Evolutionary conservation across 169 alveolate species (phyloP), one percentile per base, ranked within the genome.

Genomic region (Eimeria zaria): DNA sequence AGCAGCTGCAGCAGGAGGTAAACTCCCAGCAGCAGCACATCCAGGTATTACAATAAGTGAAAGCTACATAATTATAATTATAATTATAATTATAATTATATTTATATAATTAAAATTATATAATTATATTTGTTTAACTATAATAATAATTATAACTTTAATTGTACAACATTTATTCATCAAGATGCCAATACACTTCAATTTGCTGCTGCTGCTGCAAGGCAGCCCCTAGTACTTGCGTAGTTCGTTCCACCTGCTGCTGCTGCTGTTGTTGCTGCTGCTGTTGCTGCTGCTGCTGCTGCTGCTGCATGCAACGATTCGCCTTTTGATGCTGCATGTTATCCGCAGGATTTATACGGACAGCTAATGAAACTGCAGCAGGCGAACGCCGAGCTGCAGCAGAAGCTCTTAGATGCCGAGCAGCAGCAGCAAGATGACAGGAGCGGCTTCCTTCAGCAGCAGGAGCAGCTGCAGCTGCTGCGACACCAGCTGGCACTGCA

Each of bases 1-100:
- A 46, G 90, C 44, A 53, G 71, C 90, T 81, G 71, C 90, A 53
- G 71, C 46, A 39, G 41, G 89, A 81, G 69, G 58, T 81, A n/a
- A 64, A 44, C 18, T 20, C 67, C 14, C 88, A 78, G 88, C 88
- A 81, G 71, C 90, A 81, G 27, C 90, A 39, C 71, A 81, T 81
- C 9, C 73, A 81, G 90, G 90, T 81, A n/a, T 12, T n/a, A n/a
- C n/a, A n/a, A n/a, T n/a, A n/a, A n/a, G n/a, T n/a, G n/a, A n/a
- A n/a, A n/a, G n/a, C n/a, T n/a, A n/a, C n/a, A n/a, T n/a, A n/a
- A n/a, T n/a, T n/a, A n/a, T n/a, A n/a, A n/a, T n/a, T n/a, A n/a
- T n/a, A n/a, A n/a, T n/a, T n/a, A n/a, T n/a, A n/a, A n/a, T n/a
- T n/a, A n/a, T n/a, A n/a, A n/a, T n/a, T n/a, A n/a, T n/a, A n/a